Conservation (phyloP, 192 early-diverging fungal genomes). For the Podila horticola region DNA sequence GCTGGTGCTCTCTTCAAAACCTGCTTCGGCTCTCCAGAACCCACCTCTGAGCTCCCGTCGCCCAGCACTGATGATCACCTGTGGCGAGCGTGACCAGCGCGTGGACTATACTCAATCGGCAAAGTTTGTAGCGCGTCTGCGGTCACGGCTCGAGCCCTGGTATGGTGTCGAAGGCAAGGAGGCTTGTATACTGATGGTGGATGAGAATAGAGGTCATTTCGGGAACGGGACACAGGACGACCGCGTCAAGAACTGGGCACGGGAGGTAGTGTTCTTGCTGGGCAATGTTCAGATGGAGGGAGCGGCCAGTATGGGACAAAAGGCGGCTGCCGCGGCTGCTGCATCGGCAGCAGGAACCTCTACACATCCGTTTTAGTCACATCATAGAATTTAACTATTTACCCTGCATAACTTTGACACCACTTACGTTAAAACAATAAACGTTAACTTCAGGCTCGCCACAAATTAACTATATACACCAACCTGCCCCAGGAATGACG, state of each 20-base stretch:
- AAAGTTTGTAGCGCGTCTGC: conserved; percentile 88
- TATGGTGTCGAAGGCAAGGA: conserved; percentile 39
- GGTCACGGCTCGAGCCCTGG: conserved; percentile 24
- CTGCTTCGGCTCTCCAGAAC: conserved; percentile 3
- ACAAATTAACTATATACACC: too few species aligned
- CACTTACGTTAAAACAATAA: too few species aligned
- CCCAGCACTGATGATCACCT: conserved; percentile 79
- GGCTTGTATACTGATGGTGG: conserved; percentile 54
- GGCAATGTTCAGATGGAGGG: conserved; percentile 54
- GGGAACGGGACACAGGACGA: conserved; percentile 59
- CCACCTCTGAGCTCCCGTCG: conserved; percentile 20
- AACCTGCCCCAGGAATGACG: too few species aligned
- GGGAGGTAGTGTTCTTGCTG: conserved; percentile 64
- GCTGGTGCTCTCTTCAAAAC: neutral
- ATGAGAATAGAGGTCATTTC: conserved; percentile 64
- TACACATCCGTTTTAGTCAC: too few species aligned
- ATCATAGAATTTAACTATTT: too few species aligned
- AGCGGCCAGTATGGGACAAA: neutral
- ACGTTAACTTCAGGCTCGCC: too few species aligned
- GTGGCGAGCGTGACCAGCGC: conserved; percentile 82
- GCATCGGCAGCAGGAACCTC: neutral
- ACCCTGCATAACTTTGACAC: too few species aligned
- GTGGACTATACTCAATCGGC: conserved; percentile 86
- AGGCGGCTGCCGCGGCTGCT: neutral
- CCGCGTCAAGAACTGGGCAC: conserved; percentile 59